Percentiles rank a stretch among this genome's conserved stretches.
Conservation (phyloP, 106 monocot species). For the Narthecium ossifragum region DNA sequence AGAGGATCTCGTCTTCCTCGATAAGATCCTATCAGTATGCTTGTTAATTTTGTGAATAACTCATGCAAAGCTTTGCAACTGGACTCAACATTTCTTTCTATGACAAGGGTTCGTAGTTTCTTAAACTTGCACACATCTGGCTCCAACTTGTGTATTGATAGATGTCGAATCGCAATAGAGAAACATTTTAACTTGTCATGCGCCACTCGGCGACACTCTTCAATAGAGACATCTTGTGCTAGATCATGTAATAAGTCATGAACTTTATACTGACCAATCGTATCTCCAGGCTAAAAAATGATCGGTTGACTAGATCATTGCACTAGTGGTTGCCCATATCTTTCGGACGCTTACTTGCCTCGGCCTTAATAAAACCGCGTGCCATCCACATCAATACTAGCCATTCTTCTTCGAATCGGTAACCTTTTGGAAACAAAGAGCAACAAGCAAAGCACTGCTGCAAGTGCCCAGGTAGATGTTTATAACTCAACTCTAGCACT, state of each 20-base stretch:
- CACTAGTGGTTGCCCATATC: conserved; percentile 5
- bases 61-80: too few species aligned
- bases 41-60: too few species aligned
- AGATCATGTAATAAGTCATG: conserved; percentile 13
- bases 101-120: too few species aligned
- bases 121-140: too few species aligned
- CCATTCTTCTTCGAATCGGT: not conserved
- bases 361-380: conserved; percentile 3
- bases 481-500: conserved; percentile 7
- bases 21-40: too few species aligned
- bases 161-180: too few species aligned
- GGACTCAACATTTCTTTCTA: too few species aligned
- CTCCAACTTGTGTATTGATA: too few species aligned
- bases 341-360: too few species aligned
- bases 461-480: conserved; percentile 1
- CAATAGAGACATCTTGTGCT: not conserved
- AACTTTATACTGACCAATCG: not conserved
- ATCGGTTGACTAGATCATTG: conserved; percentile 4
- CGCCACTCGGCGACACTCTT: too few species aligned
- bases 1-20: too few species aligned
- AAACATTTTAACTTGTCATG: too few species aligned
- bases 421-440: conserved; percentile 10
- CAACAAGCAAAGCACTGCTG: conserved; percentile 16
- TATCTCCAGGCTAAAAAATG: conserved; percentile 4
- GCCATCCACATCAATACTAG: conserved; percentile 17